Conservation (phyloP, 2,329 filamentous ascomycete genomes). For the Dactylonectria macrodidyma region DNA sequence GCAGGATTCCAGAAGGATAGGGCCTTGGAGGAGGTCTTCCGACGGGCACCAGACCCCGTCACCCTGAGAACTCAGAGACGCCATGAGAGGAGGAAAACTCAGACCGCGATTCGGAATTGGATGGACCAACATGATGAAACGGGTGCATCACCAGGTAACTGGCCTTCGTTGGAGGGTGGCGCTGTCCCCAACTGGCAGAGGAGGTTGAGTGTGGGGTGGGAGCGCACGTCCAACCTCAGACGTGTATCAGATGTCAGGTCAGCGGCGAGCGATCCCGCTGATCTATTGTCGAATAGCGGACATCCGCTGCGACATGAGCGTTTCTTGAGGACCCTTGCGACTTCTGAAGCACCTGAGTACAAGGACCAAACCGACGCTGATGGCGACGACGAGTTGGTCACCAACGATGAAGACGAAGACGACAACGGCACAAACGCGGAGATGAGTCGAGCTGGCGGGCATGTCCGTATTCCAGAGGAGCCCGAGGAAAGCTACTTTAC, state of each 20-base stretch:
- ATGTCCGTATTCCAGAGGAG: constrained; percentile 50
- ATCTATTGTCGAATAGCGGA: constrained; percentile 70
- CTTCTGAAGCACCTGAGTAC: constrained; percentile 54
- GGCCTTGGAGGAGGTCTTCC: constrained; percentile 92
- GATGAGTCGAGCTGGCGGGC: constrained; percentile 50
- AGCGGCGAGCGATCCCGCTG: constrained; percentile 74
- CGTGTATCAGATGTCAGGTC: constrained; percentile 71
- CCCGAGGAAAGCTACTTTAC: constrained; percentile 69
- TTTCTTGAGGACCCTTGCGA: constrained; percentile 58
- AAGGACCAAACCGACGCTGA: constrained; percentile 84
- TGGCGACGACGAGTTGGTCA: constrained; percentile 90
- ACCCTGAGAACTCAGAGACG: constrained; percentile 72
- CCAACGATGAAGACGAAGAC: constrained; percentile 81
- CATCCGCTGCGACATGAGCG: constrained; percentile 46
- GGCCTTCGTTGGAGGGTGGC: constrained; percentile 64
- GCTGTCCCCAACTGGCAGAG: constrained; percentile 64
- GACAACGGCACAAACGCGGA: constrained; percentile 63
- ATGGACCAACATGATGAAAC: constrained; percentile 81
- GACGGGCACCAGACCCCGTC: constrained; percentile 77
- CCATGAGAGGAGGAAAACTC: constrained; percentile 79
- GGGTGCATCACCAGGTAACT: constrained; percentile 62
- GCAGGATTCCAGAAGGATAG: constrained; percentile 91
- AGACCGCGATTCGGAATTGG: constrained; percentile 89
- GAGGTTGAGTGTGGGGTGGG: constrained; percentile 67
- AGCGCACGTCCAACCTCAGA: constrained; percentile 62